A percentile compares a stretch with the other conserved stretches of the same genome.
phyloP scores from a whole-genome alignment of 2,329 filamentous ascomycete genomes.

The Exophiala sideris region DNA sequence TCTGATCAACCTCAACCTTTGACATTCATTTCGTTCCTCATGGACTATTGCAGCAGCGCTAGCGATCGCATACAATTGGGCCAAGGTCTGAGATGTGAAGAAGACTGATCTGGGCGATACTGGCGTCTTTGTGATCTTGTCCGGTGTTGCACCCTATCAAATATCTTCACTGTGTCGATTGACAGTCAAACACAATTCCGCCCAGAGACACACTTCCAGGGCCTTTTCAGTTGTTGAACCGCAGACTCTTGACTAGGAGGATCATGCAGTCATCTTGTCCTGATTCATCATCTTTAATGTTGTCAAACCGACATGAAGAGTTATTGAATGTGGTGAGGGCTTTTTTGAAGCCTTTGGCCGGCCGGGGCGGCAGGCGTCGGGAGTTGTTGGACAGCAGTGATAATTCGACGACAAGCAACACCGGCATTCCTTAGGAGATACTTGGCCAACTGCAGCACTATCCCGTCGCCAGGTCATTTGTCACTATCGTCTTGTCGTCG shows the following conservation, averaged over 20 bases:
- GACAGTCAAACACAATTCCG: background rate
- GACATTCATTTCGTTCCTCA: too few species aligned
- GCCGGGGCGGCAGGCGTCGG: slow-evolving; percentile 13
- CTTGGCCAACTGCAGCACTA: background rate
- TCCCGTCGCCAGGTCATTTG: too few species aligned
- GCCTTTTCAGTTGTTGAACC: background rate
- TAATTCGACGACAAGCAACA: background rate
- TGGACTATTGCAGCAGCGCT: too few species aligned
- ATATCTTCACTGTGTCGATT: too few species aligned
- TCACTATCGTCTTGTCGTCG: too few species aligned
- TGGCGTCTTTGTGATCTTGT: too few species aligned
- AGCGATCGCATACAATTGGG: too few species aligned
- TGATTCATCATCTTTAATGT: slow-evolving; percentile 13
- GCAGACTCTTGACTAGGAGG: background rate
- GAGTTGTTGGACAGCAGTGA: slow-evolving; percentile 5
- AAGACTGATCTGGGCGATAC: too few species aligned
- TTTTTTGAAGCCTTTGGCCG: slow-evolving; percentile 10
- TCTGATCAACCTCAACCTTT: slow-evolving; percentile 6
- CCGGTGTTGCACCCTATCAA: too few species aligned
- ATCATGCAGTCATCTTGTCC: slow-evolving; percentile 15
- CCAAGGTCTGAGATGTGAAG: too few species aligned
- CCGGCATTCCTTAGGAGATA: background rate
- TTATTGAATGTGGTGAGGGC: slow-evolving; percentile 13
- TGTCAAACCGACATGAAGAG: slow-evolving; percentile 18
- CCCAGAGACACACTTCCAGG: background rate